Evolutionary conservation across 169 alveolate species (phyloP).

Genomic region (Condylostoma magnum): DNA sequence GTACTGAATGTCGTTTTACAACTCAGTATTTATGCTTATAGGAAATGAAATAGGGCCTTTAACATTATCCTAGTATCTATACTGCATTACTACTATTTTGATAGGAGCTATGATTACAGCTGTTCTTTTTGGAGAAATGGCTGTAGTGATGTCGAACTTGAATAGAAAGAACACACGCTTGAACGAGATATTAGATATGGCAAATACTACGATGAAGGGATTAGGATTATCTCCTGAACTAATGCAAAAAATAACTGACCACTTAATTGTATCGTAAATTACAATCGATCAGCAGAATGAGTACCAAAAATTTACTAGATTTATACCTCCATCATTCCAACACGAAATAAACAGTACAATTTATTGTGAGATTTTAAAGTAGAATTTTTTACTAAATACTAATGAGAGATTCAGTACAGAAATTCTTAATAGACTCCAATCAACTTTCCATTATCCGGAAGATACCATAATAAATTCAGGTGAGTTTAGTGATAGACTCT

Average conservation of each 20-base stretch:
- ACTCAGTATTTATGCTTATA: slow-evolving; percentile 25
- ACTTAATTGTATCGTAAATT: neutral
- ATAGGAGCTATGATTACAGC: slow-evolving; percentile 37
- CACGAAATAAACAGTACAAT: slow-evolving; percentile 5
- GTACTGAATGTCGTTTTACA: slow-evolving; percentile 23
- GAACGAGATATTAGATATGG: slow-evolving; percentile 38
- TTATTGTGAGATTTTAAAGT: slow-evolving; percentile 15
- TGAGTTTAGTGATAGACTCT: slow-evolving; percentile 28
- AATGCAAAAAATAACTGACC: slow-evolving; percentile 16
- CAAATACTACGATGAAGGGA: slow-evolving; percentile 46
- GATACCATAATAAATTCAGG: slow-evolving; percentile 18
- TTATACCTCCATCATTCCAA: slow-evolving; percentile 34
- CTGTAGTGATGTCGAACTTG: slow-evolving; percentile 24
- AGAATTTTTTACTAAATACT: slow-evolving; percentile 25
- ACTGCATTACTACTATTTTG: slow-evolving; percentile 23
- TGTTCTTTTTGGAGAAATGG: slow-evolving; percentile 38
- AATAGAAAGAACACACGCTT: slow-evolving; percentile 26
- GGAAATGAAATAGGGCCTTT: slow-evolving; percentile 42
- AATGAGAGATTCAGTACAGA: neutral
- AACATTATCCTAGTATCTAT: neutral
- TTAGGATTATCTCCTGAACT: slow-evolving; percentile 8
- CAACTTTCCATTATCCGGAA: slow-evolving; percentile 36
- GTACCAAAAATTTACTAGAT: slow-evolving; percentile 13
- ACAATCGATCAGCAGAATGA: slow-evolving; percentile 32
- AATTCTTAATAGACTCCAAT: slow-evolving; percentile 18